These are phyloP conservation scores for Penicillium crustosum DNA, from an alignment of 2,329 filamentous ascomycete genomes.

Conservation along the genomic window DNA sequence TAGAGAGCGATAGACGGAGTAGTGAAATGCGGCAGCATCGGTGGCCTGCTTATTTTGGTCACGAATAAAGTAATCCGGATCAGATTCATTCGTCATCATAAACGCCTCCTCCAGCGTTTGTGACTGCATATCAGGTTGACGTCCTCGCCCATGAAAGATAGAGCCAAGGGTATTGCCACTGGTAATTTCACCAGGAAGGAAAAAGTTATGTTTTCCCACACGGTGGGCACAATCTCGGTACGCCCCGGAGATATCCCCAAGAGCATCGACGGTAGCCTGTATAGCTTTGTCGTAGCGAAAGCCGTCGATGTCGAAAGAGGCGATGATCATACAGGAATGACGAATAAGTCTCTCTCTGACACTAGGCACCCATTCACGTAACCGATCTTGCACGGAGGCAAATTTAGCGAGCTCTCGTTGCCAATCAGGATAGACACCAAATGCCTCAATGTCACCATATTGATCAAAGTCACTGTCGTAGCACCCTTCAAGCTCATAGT, in stretches of 20 bases:
- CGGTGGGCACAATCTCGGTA: conserved; percentile 58
- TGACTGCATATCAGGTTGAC: conserved; percentile 56
- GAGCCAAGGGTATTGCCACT: conserved; percentile 61
- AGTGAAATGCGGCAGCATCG: conserved; percentile 63
- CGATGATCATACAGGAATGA: conserved; percentile 64
- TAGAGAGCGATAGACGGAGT: conserved; percentile 63
- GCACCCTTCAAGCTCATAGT: conserved; percentile 53
- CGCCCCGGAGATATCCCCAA: conserved; percentile 57
- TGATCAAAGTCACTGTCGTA: conserved; percentile 65
- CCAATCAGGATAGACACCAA: conserved; percentile 64
- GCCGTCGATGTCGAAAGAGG: conserved; percentile 64
- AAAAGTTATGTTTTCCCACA: conserved; percentile 64
- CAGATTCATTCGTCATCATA: conserved; percentile 46
- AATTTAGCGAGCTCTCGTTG: conserved; percentile 65
- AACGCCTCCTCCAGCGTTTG: conserved; percentile 51
- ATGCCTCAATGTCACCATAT: conserved; percentile 64
- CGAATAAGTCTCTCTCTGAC: conserved; percentile 59
- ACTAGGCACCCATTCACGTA: conserved; percentile 62
- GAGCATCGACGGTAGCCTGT: conserved; percentile 62
- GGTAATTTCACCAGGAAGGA: conserved; percentile 64
- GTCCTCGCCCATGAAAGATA: conserved; percentile 62
- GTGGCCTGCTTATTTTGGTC: conserved; percentile 54
- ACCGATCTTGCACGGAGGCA: conserved; percentile 65
- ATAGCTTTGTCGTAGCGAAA: conserved; percentile 68
- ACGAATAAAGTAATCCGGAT: conserved; percentile 53